Evolutionary conservation across 768 basidiomycete genomes (phyloP), one percentile per base, ranked within the genome.

Genomic region (Russula lepida): DNA sequence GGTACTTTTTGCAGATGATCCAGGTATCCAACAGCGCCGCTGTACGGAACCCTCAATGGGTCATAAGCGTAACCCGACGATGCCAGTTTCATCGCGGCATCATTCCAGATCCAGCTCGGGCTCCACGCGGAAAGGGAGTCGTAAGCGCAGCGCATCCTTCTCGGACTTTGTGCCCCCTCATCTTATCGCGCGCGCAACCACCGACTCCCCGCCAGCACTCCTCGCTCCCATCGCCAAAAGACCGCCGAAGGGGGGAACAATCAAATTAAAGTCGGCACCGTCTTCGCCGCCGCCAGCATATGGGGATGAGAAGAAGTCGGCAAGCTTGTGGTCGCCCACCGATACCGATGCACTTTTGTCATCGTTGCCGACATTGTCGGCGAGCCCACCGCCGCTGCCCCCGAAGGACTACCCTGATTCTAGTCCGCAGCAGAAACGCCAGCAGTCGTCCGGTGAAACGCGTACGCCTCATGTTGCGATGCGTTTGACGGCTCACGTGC

Each of bases 101-200:
- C n/a, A 28, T 30, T 21, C 30, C 6, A 17, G 32, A 13, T 25
- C 43, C 51, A 4, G n/a, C 35, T 12, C 35, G 2, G 35, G 35
- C 43, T 21, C 33, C n/a, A 35, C 17, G 9, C 35, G n/a, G 15
- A 43, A 33, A 11, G 32, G 15, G 2, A 17, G 41, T 21, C 47
- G 11, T 8, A 35, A 12, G 7, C 56, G 56, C 47, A 47, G 28
- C 19, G 37, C 52, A 2, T 63, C 64, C 9, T 65, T 65, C 37
- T 54, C 54, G 4, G 64, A 65, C 43, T 13, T 65, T 28, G 25
- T 65, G 2, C 62, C 64, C 9, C 12, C 64, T 2, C 41, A 54
- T 32, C 54, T 59, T 23, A 65, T 65, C 6, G 43, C 41, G 23
- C 12, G 33, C 4, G 54, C 58, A 9, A 2, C 44, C 9, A 5